These are phyloP conservation scores for Fusarium sp. DNA, from an alignment of 2,329 filamentous ascomycete species.

Conservation along the genomic window DNA sequence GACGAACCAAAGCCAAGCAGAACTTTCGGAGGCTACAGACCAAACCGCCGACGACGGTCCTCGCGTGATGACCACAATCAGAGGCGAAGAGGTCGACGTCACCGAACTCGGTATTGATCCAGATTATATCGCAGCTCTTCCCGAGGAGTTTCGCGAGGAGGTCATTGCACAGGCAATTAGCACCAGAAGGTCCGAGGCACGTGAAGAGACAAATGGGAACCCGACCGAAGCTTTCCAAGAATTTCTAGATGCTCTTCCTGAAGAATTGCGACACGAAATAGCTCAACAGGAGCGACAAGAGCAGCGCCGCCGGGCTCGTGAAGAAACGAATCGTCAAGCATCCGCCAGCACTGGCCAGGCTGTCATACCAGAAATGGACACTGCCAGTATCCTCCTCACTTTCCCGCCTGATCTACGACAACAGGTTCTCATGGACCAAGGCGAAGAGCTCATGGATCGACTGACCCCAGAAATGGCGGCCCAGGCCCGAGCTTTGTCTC, in stretches of 20 bases:
- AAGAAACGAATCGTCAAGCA: slow-evolving; percentile 77
- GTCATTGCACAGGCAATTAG: slow-evolving; percentile 92
- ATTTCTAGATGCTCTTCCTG: slow-evolving; percentile 90
- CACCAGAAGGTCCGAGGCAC: slow-evolving; percentile 80
- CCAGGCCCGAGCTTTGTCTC: slow-evolving; percentile 78
- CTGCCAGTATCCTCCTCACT: slow-evolving; percentile 90
- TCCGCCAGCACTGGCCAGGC: slow-evolving; percentile 64
- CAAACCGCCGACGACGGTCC: slow-evolving; percentile 40
- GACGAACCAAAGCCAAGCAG: slow-evolving; percentile 48
- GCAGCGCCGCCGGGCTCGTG: slow-evolving; percentile 85
- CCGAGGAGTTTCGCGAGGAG: slow-evolving; percentile 94
- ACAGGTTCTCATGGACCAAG: slow-evolving; percentile 89
- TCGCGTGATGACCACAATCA: slow-evolving; percentile 82
- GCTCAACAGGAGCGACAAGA: slow-evolving; percentile 90
- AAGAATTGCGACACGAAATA: slow-evolving; percentile 89
- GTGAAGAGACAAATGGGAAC: slow-evolving; percentile 74
- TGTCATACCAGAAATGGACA: slow-evolving; percentile 80
- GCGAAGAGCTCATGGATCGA: slow-evolving; percentile 84
- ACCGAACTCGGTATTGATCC: slow-evolving; percentile 94
- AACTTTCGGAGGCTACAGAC: slow-evolving; percentile 44
- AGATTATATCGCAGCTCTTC: slow-evolving; percentile 95
- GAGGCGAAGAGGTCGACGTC: slow-evolving; percentile 89
- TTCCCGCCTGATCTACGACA: slow-evolving; percentile 86
- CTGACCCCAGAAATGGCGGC: slow-evolving; percentile 86
- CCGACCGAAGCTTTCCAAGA: slow-evolving; percentile 89